Base-by-base conservation (phyloP, 257 asterid genomes). In the Jacaranda copaia region DNA sequence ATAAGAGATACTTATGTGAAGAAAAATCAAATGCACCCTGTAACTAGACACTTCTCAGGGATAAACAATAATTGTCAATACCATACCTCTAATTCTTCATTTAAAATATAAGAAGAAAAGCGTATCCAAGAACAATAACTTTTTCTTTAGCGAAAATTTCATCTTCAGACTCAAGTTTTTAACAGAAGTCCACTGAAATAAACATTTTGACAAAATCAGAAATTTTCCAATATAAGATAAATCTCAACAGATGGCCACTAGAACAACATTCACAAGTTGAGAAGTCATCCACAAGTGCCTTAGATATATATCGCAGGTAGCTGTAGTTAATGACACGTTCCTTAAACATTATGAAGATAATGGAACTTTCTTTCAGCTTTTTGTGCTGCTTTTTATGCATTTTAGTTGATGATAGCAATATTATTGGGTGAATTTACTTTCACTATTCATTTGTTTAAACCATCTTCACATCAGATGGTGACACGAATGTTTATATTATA, bases 101-200 rank as follows among this genome's bases (percentile, higher is more conserved):
- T 63, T 42, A 65, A 65, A n/a, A 14, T 70, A 65, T 18, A 46
- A 68, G 55, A 46, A 45, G 38, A 67, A 73, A 57, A 73, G 12
- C 7, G 8, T 38, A 67, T 12, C 48, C 67, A 36, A 53, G 43
- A 61, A 43, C 42, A 9, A n/a, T 2, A 77, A 52, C 9, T 12
- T 70, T 15, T 8, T 57, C 19, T 69, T 8, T 12, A n/a, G 42
- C 6, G 46, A 36, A 7, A 25, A 32, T 45, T 13, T 15, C 32
- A 45, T 76, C 12, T 57, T 35, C 42, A 43, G 6, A 4, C 19
- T 43, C 12, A 73, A 58, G 55, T 73, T 67, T 19, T 35, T 4
- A 20, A 19, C 3, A 43, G 5, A 56, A 16, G 56, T 66, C 15
- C 19, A 36, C 15, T 2, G 9, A 7, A 39, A 53, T 39, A 66